phyloP scores from a whole-genome alignment of 768 basidiomycete genomes.

The Pilatotrama ljubarskyi region DNA sequence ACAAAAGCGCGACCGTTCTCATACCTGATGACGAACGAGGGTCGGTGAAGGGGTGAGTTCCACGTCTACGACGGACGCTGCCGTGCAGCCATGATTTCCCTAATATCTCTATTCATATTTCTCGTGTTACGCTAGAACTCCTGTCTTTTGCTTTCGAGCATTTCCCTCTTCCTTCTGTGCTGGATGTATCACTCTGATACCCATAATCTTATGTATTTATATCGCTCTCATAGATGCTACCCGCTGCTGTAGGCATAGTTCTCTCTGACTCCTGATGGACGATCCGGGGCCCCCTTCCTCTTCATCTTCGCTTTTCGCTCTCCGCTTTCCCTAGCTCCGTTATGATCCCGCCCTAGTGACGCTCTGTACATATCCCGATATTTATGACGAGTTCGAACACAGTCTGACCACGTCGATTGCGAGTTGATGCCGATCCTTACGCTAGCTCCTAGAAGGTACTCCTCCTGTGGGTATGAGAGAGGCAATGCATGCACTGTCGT shows the following conservation, averaged over 20 bases:
- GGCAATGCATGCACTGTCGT: no score
- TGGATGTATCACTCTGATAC: constrained; percentile 17
- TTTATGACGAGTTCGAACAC: no score
- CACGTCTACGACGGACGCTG: constrained; percentile 10
- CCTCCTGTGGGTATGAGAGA: no score
- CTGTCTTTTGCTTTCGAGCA: neutral
- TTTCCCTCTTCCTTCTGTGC: neutral
- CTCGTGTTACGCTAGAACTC: neutral
- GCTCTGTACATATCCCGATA: no score
- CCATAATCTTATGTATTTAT: constrained; percentile 25
- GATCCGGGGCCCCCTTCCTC: no score
- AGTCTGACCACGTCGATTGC: no score
- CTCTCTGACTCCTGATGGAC: neutral
- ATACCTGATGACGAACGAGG: neutral
- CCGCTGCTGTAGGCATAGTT: constrained; percentile 1
- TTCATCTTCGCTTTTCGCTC: neutral
- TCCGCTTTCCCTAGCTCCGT: neutral
- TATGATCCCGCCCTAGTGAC: no score
- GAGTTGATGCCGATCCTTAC: no score
- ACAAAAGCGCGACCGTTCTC: neutral
- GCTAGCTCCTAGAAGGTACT: no score
- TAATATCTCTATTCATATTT: neutral
- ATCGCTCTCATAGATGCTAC: constrained; percentile 14
- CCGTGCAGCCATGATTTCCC: constrained; percentile 7
- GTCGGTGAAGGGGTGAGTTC: neutral